phyloP scores from a whole-genome alignment of 2,329 filamentous ascomycete species.

The Zarea fungicola region DNA sequence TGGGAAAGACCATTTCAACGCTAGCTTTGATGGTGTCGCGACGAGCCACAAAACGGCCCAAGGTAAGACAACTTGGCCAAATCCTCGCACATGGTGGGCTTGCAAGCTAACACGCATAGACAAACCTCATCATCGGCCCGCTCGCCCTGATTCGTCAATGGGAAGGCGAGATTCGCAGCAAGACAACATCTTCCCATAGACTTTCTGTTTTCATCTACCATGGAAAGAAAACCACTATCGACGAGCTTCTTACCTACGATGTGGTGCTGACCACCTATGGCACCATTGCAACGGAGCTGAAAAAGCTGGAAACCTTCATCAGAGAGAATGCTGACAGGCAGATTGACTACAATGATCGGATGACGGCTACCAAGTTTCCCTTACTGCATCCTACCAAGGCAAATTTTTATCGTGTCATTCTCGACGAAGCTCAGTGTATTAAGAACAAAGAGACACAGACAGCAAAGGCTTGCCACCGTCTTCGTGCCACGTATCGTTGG shows the following conservation, averaged over 20 bases:
- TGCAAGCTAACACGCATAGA: constrained; percentile 48
- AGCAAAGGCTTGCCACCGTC: constrained; percentile 60
- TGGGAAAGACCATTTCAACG: constrained; percentile 85
- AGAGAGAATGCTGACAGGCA: constrained; percentile 40
- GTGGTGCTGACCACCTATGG: constrained; percentile 85
- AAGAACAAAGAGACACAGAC: constrained; percentile 71
- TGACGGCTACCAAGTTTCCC: constrained; percentile 38
- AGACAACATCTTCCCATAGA: constrained; percentile 54
- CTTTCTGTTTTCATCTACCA: constrained; percentile 68
- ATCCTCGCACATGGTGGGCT: no score
- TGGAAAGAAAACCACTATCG: constrained; percentile 55
- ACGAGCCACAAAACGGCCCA: constrained; percentile 44
- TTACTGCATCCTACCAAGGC: constrained; percentile 55
- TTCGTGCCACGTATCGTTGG: constrained; percentile 71
- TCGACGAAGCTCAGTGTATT: constrained; percentile 82
- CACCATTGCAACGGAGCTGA: constrained; percentile 60
- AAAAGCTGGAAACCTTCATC: constrained; percentile 51
- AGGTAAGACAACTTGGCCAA: no score
- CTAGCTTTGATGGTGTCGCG: constrained; percentile 69
- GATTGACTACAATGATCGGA: constrained; percentile 32
- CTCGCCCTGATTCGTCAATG: constrained; percentile 79
- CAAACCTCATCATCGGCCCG: constrained; percentile 78
- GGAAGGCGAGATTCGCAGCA: constrained; percentile 71
- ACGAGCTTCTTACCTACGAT: constrained; percentile 62
- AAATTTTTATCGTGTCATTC: constrained; percentile 72